Evolutionary conservation across 495 filamentous ascomycete species (phyloP), one percentile per base, ranked within the genome.

Genomic region (Annulohypoxylon nitens): DNA sequence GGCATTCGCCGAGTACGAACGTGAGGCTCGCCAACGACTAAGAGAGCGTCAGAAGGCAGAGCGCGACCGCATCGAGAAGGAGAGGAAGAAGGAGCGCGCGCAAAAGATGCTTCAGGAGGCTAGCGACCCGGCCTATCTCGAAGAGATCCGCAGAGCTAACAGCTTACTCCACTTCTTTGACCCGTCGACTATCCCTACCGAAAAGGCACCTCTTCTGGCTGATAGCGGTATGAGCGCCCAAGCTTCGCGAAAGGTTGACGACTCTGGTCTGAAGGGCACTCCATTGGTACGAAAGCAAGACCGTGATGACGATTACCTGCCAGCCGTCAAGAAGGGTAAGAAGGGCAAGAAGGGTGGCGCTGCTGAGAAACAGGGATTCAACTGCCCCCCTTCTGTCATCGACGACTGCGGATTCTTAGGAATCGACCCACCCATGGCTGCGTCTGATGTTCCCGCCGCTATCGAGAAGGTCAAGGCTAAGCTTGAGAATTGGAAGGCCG

Each of bases 381-480:
- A 91, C 83, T 89, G 95, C 75, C 93, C 90, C 71, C 89, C 95
- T 45, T 93, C 94, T 65, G 89, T 97, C 62, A 92, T 99, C 55
- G 95, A 97, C 82, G 91, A 97, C 79, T 91, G 97, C 55, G 85
- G 85, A 73, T 92, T 93, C 82, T 80, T 98, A 75, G 90, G 91
- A 78, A 88, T 98, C 73, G 91, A 96, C 59, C 91, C 94, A 48
- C 97, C 96, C 3, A 93, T 93, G 88, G 90, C 87, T 80, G 90
- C 93, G 76, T 83, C 89, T 33, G 96, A 95, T 75, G 91, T 98
- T 7, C 89, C 94, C 8, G 85, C 84, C 48, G 88, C 88, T 2
- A 81, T 92, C 11, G 94, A 97, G 87, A 95, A 97, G 86, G 86
- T 98, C 74, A 93, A 93, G 79, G 92, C 87, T 67, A 98, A 98